These are phyloP conservation scores for Aspergillus jensenii DNA, from an alignment of 2,329 filamentous ascomycete genomes.

Conservation along the genomic window DNA sequence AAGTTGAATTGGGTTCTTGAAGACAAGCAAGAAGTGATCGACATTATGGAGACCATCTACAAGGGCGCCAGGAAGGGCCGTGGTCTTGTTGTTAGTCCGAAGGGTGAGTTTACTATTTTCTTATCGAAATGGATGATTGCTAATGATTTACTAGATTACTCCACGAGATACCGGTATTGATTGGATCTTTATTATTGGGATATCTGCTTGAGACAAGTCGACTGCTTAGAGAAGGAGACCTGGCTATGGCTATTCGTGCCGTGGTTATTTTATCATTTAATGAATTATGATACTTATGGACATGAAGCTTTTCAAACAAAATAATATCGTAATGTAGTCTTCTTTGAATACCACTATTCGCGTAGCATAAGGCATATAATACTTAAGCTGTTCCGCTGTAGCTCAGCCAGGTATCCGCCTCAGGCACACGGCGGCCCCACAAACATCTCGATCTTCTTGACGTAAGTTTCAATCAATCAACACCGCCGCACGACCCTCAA, in stretches of 20 bases:
- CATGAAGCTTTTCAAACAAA: not conserved
- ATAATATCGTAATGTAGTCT: not conserved
- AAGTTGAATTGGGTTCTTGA: constrained; percentile 96
- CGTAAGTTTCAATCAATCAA: constrained; percentile 16
- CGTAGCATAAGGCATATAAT: no score
- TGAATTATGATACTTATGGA: constrained; percentile 13
- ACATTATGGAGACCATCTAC: constrained; percentile 98
- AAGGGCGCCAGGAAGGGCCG: constrained; percentile 97
- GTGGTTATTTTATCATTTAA: constrained; percentile 2
- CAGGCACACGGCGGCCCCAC: constrained; percentile 12
- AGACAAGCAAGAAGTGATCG: constrained; percentile 97
- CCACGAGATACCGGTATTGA: constrained; percentile 68
- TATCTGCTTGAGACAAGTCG: not conserved
- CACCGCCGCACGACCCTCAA: constrained; percentile 4
- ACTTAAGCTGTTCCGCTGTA: no score
- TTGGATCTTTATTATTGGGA: not conserved
- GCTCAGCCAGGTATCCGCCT: not conserved
- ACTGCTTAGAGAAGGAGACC: not conserved
- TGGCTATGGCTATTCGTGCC: not conserved
- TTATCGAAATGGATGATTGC: not conserved
- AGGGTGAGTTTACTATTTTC: constrained; percentile 55
- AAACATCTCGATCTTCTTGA: constrained; percentile 17
- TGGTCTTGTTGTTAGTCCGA: constrained; percentile 93
- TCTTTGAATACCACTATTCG: not conserved
- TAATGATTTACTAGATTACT: constrained; percentile 50